Conservation (phyloP, 495 filamentous ascomycete species). For the Glutinoglossum americanum region DNA sequence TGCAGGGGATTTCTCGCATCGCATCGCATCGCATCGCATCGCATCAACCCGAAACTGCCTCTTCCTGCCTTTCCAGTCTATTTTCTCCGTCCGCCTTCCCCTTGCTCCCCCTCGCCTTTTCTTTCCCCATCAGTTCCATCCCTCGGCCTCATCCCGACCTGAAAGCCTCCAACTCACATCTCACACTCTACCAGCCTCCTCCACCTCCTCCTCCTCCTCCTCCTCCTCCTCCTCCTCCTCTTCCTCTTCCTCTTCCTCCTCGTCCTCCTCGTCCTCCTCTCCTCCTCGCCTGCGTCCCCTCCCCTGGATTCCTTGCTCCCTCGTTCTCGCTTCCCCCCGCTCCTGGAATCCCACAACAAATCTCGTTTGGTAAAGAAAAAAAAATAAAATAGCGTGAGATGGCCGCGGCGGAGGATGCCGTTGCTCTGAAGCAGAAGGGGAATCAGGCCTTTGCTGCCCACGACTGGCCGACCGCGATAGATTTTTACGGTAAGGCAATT, state of each 20-base stretch:
- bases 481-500: conserved; percentile 80
- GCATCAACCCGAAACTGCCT: no score
- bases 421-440: conserved; percentile 73
- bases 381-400: conserved; percentile 16
- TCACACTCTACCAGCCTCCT: background rate
- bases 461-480: conserved; percentile 69
- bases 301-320: no score
- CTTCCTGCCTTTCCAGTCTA: no score
- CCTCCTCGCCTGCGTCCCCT: background rate
- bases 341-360: no score
- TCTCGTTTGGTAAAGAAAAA: background rate
- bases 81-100: background rate
- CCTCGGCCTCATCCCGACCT: no score
- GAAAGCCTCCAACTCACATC: no score
- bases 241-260: background rate
- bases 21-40: background rate
- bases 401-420: conserved; percentile 40
- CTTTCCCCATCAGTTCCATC: no score
- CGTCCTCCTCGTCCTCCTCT: conserved; percentile 6
- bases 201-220: no score
- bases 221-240: no score
- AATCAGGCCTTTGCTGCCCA: conserved; percentile 80
- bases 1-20: no score
- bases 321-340: no score
- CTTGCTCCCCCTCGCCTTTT: background rate